These are phyloP conservation scores for Geotrichum cucujoidarum DNA, from an alignment of 1,139 yeast species.

Conservation along the genomic window DNA sequence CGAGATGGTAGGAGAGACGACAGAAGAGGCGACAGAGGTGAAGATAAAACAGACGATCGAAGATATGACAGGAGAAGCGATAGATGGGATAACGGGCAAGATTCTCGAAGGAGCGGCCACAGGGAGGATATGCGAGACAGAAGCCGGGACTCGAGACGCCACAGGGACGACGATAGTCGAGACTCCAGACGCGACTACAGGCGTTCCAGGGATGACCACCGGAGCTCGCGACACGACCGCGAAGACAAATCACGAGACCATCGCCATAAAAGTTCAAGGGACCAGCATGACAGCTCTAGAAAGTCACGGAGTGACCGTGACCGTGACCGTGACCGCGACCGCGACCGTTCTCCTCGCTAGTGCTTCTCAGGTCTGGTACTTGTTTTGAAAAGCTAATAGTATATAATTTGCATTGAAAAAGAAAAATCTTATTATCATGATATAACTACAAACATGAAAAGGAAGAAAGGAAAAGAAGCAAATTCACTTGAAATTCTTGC, in stretches of 20 bases:
- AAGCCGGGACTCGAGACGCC: slow-evolving; percentile 13
- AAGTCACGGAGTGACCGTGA: slow-evolving; percentile 6
- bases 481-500: background rate
- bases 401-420: too few relatives aligned
- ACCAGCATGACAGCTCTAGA: background rate
- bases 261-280: background rate
- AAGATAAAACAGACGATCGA: slow-evolving; percentile 6
- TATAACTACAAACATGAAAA: too few relatives aligned
- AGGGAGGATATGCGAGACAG: background rate
- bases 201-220: background rate
- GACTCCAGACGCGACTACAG: background rate
- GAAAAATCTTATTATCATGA: too few relatives aligned
- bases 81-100: background rate
- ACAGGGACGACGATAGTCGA: background rate
- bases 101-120: background rate
- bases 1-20: slow-evolving; percentile 11
- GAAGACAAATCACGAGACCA: background rate
- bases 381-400: too few relatives aligned
- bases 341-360: too few relatives aligned
- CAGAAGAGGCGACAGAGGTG: background rate
- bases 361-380: too few relatives aligned
- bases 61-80: slow-evolving; percentile 1
- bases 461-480: too few relatives aligned
- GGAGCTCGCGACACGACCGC: background rate
- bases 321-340: too few relatives aligned